These are phyloP conservation scores for Silybum marianum DNA, from an alignment of 129 eudicot species.

Conservation along the genomic window DNA sequence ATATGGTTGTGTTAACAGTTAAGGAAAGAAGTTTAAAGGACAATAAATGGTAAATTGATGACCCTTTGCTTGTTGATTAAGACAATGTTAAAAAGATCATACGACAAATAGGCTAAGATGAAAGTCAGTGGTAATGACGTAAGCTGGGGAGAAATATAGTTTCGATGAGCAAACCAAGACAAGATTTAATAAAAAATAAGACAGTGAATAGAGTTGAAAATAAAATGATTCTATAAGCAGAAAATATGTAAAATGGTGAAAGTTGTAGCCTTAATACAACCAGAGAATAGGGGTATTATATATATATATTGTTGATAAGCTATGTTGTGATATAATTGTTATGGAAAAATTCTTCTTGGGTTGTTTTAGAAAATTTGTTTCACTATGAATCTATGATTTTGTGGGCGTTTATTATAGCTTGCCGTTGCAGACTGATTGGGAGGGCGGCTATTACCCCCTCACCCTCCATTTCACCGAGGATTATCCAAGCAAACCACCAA, in stretches of 20 bases:
- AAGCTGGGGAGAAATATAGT: not conserved
- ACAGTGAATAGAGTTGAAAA: not conserved
- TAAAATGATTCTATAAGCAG: not conserved
- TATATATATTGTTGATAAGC: not conserved
- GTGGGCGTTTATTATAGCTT: slow-evolving; percentile 20
- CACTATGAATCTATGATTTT: slow-evolving; percentile 9
- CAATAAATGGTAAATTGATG: not conserved
- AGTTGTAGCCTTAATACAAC: not conserved
- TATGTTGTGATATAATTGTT: not conserved
- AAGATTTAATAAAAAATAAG: not conserved
- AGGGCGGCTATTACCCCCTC: slow-evolving; percentile 74
- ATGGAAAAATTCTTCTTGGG: not conserved
- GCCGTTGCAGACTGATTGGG: slow-evolving; percentile 78
- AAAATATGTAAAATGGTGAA: no score
- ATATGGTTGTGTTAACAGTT: not conserved
- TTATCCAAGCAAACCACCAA: slow-evolving; percentile 94
- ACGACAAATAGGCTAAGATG: not conserved
- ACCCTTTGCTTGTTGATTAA: not conserved
- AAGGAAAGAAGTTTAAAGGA: not conserved
- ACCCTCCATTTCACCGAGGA: slow-evolving; percentile 75
- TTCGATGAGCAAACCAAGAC: not conserved
- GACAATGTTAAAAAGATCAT: not conserved
- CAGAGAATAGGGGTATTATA: not conserved
- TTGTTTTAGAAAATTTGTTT: not conserved
- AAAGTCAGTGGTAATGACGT: not conserved